Evolutionary conservation across 176 grass and related monocot genomes (phyloP), one percentile per base, ranked within the genome.

Genomic region (Dactylis glomerata): DNA sequence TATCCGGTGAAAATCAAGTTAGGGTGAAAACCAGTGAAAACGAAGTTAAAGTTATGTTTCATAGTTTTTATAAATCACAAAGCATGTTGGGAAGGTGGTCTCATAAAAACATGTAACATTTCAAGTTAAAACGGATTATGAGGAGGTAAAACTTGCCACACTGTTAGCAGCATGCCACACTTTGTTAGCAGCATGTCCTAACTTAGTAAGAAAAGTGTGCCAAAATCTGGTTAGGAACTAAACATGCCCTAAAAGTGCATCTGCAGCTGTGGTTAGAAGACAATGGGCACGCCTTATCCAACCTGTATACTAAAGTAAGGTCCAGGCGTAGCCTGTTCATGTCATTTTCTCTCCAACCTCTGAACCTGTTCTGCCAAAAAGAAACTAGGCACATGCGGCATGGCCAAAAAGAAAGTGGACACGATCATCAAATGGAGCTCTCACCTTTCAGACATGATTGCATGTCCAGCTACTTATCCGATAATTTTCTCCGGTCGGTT

Each of bases 191-290:
- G n/a, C n/a, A n/a, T n/a, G n/a, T n/a, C n/a, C n/a, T n/a, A n/a
- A n/a, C n/a, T n/a, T n/a, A n/a, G n/a, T n/a, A n/a, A n/a, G n/a
- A n/a, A n/a, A n/a, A n/a, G n/a, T n/a, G n/a, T n/a, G n/a, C n/a
- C n/a, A n/a, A n/a, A n/a, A n/a, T n/a, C n/a, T n/a, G n/a, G n/a
- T n/a, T n/a, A n/a, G n/a, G n/a, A n/a, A n/a, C n/a, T n/a, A n/a
- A n/a, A n/a, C n/a, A n/a, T n/a, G n/a, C n/a, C n/a, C n/a, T n/a
- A 30, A 75, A 88, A 68, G 47, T 33, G 78, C 44, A 82, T 82
- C 50, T 71, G 40, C 13, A 86, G 64, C 17, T 64, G 15, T 33
- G 44, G 14, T 34, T 34, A 23, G 13, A 73, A 56, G 74, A 47
- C 52, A 37, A 36, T 31, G 37, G 78, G 10, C 55, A 78, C 22